Evolutionary conservation across 148 eudicot species (phyloP).

Genomic region (Rhododendron henanense): DNA sequence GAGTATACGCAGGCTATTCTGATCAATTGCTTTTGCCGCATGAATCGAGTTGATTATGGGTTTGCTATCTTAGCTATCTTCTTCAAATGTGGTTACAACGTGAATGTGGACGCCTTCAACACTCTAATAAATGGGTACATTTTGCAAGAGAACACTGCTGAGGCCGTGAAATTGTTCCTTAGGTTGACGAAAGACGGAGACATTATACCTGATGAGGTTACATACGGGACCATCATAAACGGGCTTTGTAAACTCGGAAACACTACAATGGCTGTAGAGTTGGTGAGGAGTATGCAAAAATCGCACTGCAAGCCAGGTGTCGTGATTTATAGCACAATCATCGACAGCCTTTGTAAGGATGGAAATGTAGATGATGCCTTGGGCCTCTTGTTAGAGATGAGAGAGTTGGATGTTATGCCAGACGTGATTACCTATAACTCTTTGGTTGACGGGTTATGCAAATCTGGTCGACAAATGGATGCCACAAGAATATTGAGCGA

Average conservation of each 20-base stretch:
- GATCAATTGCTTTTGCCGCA: constrained; percentile 7
- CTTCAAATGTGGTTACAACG: not conserved
- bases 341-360: constrained; percentile 16
- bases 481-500: not conserved
- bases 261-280: not conserved
- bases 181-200: not conserved
- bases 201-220: constrained; percentile 3
- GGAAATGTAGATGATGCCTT: constrained; percentile 7
- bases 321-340: not conserved
- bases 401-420: not conserved
- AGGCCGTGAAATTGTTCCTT: no score
- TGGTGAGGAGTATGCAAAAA: constrained; percentile 14
- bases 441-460: not conserved
- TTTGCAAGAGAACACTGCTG: no score
- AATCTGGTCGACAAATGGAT: not conserved
- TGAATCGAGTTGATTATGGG: not conserved
- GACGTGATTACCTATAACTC: not conserved
- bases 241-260: constrained; percentile 20
- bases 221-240: constrained; percentile 4
- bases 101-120: no score
- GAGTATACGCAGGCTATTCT: not conserved
- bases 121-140: no score
- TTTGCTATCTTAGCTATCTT: not conserved
- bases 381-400: constrained; percentile 3
- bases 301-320: not conserved